Percentiles rank a stretch among this genome's conserved stretches.
These are phyloP conservation scores for Sesbania bispinosa DNA, from an alignment of 306 rosid genomes.

Conservation along the genomic window DNA sequence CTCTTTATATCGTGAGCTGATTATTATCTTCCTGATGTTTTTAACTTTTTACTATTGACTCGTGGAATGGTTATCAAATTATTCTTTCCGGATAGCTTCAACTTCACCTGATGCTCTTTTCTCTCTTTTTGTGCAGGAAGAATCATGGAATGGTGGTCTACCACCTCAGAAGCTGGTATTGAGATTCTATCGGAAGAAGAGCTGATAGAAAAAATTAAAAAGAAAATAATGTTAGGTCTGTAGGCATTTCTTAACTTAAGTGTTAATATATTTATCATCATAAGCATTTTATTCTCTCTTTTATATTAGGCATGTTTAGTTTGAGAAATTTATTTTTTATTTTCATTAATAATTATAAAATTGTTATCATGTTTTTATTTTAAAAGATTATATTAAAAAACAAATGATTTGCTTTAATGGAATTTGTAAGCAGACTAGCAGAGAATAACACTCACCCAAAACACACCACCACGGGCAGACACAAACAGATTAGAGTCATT, in stretches of 20 bases:
- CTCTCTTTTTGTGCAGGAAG: slow-evolving; percentile 57
- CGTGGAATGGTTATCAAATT: neutral
- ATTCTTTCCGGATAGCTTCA: neutral
- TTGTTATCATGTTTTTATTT: neutral
- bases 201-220: slow-evolving; percentile 45
- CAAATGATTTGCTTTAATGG: neutral
- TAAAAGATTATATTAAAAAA: slow-evolving; percentile 3
- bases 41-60: no score
- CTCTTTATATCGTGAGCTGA: no score
- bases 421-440: no score
- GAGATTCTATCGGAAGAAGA: slow-evolving; percentile 57
- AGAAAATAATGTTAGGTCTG: slow-evolving; percentile 57
- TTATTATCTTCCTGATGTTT: no score
- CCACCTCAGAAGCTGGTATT: slow-evolving; percentile 40
- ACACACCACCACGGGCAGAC: no score
- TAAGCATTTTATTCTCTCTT: neutral
- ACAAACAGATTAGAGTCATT: no score
- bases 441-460: no score
- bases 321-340: neutral
- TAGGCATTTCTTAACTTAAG: slow-evolving; percentile 20
- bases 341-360: neutral
- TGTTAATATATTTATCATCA: neutral
- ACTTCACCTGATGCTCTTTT: slow-evolving; percentile 6
- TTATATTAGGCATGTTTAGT: neutral
- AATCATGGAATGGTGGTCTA: slow-evolving; percentile 84